A percentile compares a stretch with the other conserved stretches of the same genome.
These are phyloP conservation scores for Pyrenophora teres DNA, from an alignment of 2,329 filamentous ascomycete species.

Conservation along the genomic window DNA sequence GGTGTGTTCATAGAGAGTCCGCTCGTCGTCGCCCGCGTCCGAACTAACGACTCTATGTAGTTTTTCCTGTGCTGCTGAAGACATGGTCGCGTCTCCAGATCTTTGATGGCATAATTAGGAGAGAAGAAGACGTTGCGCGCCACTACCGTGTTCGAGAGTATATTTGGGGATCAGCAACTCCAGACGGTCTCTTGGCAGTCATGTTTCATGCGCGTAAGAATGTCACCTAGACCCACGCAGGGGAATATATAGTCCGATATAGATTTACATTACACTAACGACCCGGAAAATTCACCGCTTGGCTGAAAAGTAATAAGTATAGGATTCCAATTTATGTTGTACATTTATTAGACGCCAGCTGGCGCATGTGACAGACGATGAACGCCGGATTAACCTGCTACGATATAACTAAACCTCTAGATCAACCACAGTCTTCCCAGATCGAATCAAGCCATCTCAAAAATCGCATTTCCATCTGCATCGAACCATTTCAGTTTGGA, in stretches of 20 bases:
- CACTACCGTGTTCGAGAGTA: slow-evolving; percentile 4
- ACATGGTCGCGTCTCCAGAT: slow-evolving; percentile 25
- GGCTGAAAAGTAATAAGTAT: not conserved
- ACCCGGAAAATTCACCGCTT: not conserved
- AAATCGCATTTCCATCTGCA: slow-evolving; percentile 60
- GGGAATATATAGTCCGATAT: not conserved
- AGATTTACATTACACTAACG: not conserved
- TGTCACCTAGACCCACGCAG: not conserved
- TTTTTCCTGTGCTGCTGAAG: slow-evolving; percentile 22
- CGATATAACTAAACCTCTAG: not conserved
- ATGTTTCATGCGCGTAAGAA: slow-evolving; percentile 10
- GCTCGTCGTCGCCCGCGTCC: slow-evolving; percentile 36
- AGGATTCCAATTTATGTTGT: not conserved
- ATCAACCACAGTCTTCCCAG: not conserved
- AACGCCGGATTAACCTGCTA: not conserved
- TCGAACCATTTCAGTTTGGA: slow-evolving; percentile 70
- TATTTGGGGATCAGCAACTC: slow-evolving; percentile 15
- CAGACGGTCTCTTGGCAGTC: slow-evolving; percentile 10
- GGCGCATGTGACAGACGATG: not conserved
- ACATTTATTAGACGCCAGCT: not conserved
- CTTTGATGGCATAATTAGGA: slow-evolving; percentile 20
- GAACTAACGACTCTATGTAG: slow-evolving; percentile 19
- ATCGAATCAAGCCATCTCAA: slow-evolving; percentile 52
- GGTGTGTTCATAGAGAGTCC: slow-evolving; percentile 38
- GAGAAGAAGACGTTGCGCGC: slow-evolving; percentile 9